Evolutionary conservation across 2,329 filamentous ascomycete genomes (phyloP), one percentile per base, ranked within the genome.

Genomic region (Aureobasidium zeae): DNA sequence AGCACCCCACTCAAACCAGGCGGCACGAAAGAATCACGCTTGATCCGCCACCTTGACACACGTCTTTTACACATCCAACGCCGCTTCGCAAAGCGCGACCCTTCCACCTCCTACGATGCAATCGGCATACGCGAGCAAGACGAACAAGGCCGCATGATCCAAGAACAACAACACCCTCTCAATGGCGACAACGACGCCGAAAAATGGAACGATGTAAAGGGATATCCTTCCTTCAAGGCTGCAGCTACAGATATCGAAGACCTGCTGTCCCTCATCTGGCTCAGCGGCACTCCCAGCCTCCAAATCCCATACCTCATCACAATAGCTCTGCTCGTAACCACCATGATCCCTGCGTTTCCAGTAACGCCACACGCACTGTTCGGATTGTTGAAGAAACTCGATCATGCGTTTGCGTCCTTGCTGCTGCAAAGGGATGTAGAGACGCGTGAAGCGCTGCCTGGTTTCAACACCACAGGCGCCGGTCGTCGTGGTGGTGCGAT

Each of bases 241-340:
- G 74, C 86, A 4, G 85, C 77, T 43, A 74, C 68, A 45, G 86
- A 94, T 55, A 62, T 94, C 1, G 83, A 88, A 45, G 71, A 72
- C 5, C 59, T 94, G 10, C 65, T 94, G 12, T 82, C 93, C 60
- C 74, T 93, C 6, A 64, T 94, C 4, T 96, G 89, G 89, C 74
- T 86, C 16, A 86, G 81, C 21, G 86, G 83, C 8, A 94, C 88
- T 16, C 86, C 85, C 13, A 76, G 74, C 42, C 67, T 95, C 7
- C 86, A 95, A 63, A 77, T 89, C 10, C 85, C 87, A 2, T 89
- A 89, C 57, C 68, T 95, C 2, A 76, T 95, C 26, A 83, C 79
- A 44, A 67, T 94, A 35, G 85, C 86, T 1, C 74, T 82, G 39
- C 72, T 87, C 47, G 70, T 87, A 26, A 79, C 77, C 46, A 77